Base-by-base conservation (phyloP, 257 asterid genomes). In the Parsonsia alboflavescens region DNA sequence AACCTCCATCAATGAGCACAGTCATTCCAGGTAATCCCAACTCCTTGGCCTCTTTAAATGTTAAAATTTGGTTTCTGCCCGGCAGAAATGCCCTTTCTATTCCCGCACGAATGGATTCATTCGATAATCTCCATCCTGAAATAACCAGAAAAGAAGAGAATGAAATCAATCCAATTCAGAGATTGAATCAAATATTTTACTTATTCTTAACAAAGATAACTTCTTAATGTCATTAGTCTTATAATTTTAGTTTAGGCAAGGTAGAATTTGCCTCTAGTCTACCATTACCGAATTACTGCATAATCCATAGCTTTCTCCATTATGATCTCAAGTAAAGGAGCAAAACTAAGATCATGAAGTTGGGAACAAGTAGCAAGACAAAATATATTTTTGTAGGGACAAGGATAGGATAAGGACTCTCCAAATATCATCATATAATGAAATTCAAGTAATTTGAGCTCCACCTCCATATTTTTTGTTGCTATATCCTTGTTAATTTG, bases 1-100 rank as follows among this genome's bases (percentile, higher is more conserved):
- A 75, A 93, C 99, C 99, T 90, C 99, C 99, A 65, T 94, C 99
- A 42, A 92, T 88, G 77, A 92, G 81, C 82, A 92, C 58, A 61
- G 89, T 84, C 67, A 88, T 84, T 62, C 87, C 92, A 17, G 88
- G 87, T 61, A 92, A 80, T 62, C 93, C 97, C 54, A 94, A 85
- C 83, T 58, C 75, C 77, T 82, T 86, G 72, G 91, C 92, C 85
- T 89, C 96, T 76, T 86, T 79, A 33, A 79, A 80, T 71, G 92
- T 85, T 79, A 94, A 82, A 81, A 94, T 70, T 76, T 94, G 99
- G 80, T 82, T 88, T 86, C 99, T 87, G 22, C 99, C 98, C 69
- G 78, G 89, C 88, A 94, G 78, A 88, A 74, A 74, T 36, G 95
- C 87, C 70, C 80, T 26, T 83, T 94, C 91, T 63, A 94, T 81